These are phyloP conservation scores for Prunella vulgaris DNA, from an alignment of 257 asterid species.

Conservation along the genomic window DNA sequence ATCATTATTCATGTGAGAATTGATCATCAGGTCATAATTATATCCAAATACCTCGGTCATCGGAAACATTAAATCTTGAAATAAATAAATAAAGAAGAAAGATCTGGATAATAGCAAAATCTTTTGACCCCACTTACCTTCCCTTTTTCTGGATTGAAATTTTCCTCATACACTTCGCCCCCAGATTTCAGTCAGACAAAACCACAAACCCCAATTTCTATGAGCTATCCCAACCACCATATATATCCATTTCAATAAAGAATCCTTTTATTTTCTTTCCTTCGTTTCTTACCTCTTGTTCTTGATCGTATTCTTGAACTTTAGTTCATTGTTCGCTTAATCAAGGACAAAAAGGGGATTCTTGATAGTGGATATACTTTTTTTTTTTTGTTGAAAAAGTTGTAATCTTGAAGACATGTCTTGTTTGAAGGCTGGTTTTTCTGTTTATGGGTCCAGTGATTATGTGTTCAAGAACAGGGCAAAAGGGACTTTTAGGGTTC, in stretches of 20 bases:
- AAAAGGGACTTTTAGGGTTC: conserved; percentile 27
- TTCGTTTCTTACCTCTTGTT: conserved; percentile 13
- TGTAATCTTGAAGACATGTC: conserved; percentile 48
- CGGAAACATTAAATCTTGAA: neutral
- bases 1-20: too few species aligned
- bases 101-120: conserved; percentile 41
- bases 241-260: neutral
- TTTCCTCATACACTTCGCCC: neutral
- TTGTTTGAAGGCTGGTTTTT: conserved; percentile 46
- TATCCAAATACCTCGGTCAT: neutral
- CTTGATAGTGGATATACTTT: conserved; percentile 24
- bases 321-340: conserved; percentile 14
- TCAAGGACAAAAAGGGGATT: conserved; percentile 26
- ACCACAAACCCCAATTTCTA: conserved; percentile 19
- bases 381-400: conserved; percentile 13
- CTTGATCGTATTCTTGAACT: conserved; percentile 12
- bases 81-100: neutral
- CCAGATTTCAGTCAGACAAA: conserved; percentile 19
- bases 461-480: conserved; percentile 28
- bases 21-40: too few species aligned
- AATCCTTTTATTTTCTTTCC: neutral
- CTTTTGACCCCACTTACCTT: conserved; percentile 34
- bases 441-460: conserved; percentile 39
- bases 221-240: conserved; percentile 18
- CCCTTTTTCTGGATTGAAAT: conserved; percentile 11